A percentile compares a stretch with the other conserved stretches of the same genome.
phyloP scores from a whole-genome alignment of 805 yeast species.

The Kregervanrija fluxuum region DNA sequence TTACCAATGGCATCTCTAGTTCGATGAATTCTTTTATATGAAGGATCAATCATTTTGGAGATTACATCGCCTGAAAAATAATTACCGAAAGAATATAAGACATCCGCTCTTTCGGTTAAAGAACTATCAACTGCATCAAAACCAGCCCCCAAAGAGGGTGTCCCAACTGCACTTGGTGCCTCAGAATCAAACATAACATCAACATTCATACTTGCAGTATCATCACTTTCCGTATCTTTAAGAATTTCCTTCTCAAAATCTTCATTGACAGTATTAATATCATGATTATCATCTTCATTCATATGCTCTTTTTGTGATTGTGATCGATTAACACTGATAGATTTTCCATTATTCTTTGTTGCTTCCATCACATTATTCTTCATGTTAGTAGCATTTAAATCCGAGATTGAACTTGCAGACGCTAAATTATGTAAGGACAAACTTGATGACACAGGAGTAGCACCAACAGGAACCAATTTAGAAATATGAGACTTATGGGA shows the following conservation, averaged over 20 bases:
- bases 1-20: slow-evolving; percentile 45
- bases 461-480: not conserved
- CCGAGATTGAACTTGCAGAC: not conserved
- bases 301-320: slow-evolving; percentile 1
- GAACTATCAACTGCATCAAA: slow-evolving; percentile 40
- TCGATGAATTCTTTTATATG: slow-evolving; percentile 50
- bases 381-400: slow-evolving; percentile 1
- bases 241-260: slow-evolving; percentile 12
- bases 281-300: slow-evolving; percentile 3
- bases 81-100: slow-evolving; percentile 24
- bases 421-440: slow-evolving; percentile 14
- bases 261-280: slow-evolving; percentile 13
- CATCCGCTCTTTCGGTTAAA: slow-evolving; percentile 20
- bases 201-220: slow-evolving; percentile 16
- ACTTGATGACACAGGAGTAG: slow-evolving; percentile 14
- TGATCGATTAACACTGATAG: too few relatives aligned
- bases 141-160: slow-evolving; percentile 28
- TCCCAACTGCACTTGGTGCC: slow-evolving; percentile 22
- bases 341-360: not conserved
- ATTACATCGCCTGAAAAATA: slow-evolving; percentile 18
- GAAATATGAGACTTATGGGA: slow-evolving; percentile 5
- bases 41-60: slow-evolving; percentile 27
- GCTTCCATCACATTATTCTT: slow-evolving; percentile 1
- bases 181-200: slow-evolving; percentile 23
- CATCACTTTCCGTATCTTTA: slow-evolving; percentile 8